Percentiles rank a stretch among this genome's conserved stretches.
These are phyloP conservation scores for Aureobasidium lini DNA, from an alignment of 2,329 filamentous ascomycete genomes.

Conservation along the genomic window DNA sequence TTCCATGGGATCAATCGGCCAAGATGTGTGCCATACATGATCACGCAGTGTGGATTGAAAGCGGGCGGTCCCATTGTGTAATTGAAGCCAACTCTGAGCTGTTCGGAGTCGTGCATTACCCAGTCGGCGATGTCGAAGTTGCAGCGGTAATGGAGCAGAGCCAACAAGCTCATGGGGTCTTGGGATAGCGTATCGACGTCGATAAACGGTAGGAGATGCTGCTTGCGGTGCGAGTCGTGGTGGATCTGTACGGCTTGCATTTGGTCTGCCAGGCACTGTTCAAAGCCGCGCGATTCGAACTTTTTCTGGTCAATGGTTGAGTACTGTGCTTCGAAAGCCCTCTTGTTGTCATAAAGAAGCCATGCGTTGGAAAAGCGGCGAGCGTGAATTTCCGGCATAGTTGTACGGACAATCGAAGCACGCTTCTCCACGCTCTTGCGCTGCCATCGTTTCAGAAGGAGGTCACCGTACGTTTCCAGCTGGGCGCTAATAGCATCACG, in stretches of 20 bases:
- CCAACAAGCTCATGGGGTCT: slow-evolving; percentile 7
- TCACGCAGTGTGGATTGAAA: slow-evolving; percentile 16
- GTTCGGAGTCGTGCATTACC: slow-evolving; percentile 17
- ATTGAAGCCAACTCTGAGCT: slow-evolving; percentile 4
- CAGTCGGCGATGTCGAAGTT: slow-evolving; percentile 5
- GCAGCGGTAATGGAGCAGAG: slow-evolving; percentile 15
- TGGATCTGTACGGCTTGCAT: not conserved
- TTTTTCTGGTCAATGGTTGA: not conserved
- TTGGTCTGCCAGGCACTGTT: not conserved
- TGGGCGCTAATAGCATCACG: not conserved
- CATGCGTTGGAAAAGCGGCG: not conserved
- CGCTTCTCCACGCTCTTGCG: slow-evolving; percentile 12
- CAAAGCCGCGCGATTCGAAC: not conserved
- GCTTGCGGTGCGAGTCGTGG: not conserved
- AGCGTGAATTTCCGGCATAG: slow-evolving; percentile 15
- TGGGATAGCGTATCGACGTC: slow-evolving; percentile 14
- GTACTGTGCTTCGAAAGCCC: not conserved
- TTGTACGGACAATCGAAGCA: slow-evolving; percentile 3
- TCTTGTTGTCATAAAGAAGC: not conserved
- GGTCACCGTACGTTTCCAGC: slow-evolving; percentile 11
- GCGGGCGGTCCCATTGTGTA: not conserved
- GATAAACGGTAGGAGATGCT: slow-evolving; percentile 14
- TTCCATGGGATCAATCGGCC: slow-evolving; percentile 14
- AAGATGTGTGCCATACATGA: slow-evolving; percentile 10
- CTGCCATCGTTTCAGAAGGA: slow-evolving; percentile 13